Conservation (phyloP, 2,329 filamentous ascomycete species). For the Trichoderma guizhouense region DNA sequence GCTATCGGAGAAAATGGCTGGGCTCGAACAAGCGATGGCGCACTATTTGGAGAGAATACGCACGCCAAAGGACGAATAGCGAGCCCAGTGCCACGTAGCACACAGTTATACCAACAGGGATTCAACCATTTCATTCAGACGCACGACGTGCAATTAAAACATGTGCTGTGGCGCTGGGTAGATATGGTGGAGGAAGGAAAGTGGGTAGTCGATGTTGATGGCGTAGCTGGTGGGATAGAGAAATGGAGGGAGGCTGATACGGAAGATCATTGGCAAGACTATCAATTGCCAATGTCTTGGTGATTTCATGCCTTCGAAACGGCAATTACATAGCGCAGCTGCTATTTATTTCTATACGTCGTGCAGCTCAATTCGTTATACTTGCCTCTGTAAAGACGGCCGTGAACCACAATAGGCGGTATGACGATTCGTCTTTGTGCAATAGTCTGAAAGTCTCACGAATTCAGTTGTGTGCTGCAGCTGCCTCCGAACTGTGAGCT, state of each 20-base stretch:
- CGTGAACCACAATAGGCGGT: too few relatives aligned
- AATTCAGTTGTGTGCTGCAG: too few relatives aligned
- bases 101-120: slow-evolving; percentile 1
- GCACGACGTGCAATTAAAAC: slow-evolving; percentile 13
- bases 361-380: too few relatives aligned
- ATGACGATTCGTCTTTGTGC: too few relatives aligned
- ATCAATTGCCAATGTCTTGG: slow-evolving; percentile 8
- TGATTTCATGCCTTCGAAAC: slow-evolving; percentile 21
- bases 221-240: slow-evolving; percentile 6
- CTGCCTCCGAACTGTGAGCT: too few relatives aligned
- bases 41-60: slow-evolving; percentile 6
- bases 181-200: slow-evolving; percentile 7
- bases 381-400: too few relatives aligned
- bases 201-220: slow-evolving; percentile 4
- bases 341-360: neutral
- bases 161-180: slow-evolving; percentile 10
- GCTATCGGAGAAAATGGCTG: slow-evolving; percentile 2
- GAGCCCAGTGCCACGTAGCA: neutral
- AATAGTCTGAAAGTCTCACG: too few relatives aligned
- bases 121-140: slow-evolving; percentile 10
- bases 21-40: slow-evolving; percentile 11
- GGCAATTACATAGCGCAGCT: neutral
- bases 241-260: slow-evolving; percentile 15
- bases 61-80: neutral
- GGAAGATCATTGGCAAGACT: slow-evolving; percentile 4